Base-by-base conservation (phyloP, 192 early-diverging fungal species). In the Podila clonocystis region DNA sequence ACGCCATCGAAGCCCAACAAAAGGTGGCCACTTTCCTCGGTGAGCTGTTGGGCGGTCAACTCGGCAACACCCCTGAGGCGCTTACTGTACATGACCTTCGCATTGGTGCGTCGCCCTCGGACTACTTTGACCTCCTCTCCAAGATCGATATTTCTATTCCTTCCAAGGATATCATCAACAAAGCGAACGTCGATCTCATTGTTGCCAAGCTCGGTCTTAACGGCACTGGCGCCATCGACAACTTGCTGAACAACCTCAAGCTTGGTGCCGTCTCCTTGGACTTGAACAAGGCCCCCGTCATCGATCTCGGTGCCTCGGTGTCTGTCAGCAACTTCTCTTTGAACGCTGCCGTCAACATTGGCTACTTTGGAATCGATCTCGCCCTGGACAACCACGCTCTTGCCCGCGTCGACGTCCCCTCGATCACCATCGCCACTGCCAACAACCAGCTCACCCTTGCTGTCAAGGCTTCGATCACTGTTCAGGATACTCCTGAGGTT, bases 351-450 rank as follows among this genome's bases (percentile, higher is more conserved):
- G 77, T 80, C 62, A 65, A 80, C 71, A 80, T 80, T 69, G 77
- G 77, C 5, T 80, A 80, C 62, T 80, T 80, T 55, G 77, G 77
- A 20, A 65, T 80, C 24, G 77, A 80, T n/a, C 66, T 80, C 22
- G 77, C 77, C 48, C 58, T 80, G 11, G 77, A 80, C 58, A 52
- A 13, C 62, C 50, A 80, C 60, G 61, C 70, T 24, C 33, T 80
- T 9, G 77, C 77, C 30, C 70, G 50, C 24, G 58, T 80, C 28
- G 77, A 80, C 64, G 77, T 80, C 28, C 77, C 77, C 17, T 80
- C 77, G 17, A 73, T 80, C 62, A 69, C 67, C 24, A 80, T 80
- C 31, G 31, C 67, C 22, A 80, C 77, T 29, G 77, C 71, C 33
- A 73, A 80, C 62, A 80, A 65, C 66, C 50, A 73, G 66, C 59